Evolutionary conservation across 2,329 filamentous ascomycete species (phyloP).

Genomic region (Pseudogymnoascus sp.): DNA sequence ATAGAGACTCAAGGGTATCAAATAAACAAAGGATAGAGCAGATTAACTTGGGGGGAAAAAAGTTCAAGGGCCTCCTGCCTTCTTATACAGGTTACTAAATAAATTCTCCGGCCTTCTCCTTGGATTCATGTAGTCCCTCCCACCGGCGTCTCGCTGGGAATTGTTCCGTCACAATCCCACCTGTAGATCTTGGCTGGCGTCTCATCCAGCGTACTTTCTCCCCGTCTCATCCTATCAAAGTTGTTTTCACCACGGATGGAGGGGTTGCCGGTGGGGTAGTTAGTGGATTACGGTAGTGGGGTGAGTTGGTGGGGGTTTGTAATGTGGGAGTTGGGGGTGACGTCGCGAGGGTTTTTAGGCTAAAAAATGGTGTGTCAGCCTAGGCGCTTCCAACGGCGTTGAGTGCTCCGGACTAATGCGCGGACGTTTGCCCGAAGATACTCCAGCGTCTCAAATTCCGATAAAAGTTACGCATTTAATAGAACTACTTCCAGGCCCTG

Average conservation of each 20-base stretch:
- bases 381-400: background rate
- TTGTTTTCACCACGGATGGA: background rate
- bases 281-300: background rate
- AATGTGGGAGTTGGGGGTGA: conserved; percentile 2
- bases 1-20: conserved; percentile 3
- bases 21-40: background rate
- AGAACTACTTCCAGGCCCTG: background rate
- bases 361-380: background rate
- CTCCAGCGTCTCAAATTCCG: background rate
- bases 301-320: background rate
- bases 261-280: background rate
- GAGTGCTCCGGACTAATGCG: background rate
- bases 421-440: conserved; percentile 2
- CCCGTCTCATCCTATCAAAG: background rate
- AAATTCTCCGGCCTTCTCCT: background rate
- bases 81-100: background rate
- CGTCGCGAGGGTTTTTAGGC: background rate
- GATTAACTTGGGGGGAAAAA: background rate
- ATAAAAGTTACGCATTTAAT: background rate
- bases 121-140: background rate
- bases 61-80: background rate
- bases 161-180: background rate
- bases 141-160: background rate
- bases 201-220: background rate
- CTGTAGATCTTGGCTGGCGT: background rate